Evolutionary conservation across 2,329 filamentous ascomycete genomes (phyloP), one percentile per base, ranked within the genome.

Genomic region (Botrytis medusae): DNA sequence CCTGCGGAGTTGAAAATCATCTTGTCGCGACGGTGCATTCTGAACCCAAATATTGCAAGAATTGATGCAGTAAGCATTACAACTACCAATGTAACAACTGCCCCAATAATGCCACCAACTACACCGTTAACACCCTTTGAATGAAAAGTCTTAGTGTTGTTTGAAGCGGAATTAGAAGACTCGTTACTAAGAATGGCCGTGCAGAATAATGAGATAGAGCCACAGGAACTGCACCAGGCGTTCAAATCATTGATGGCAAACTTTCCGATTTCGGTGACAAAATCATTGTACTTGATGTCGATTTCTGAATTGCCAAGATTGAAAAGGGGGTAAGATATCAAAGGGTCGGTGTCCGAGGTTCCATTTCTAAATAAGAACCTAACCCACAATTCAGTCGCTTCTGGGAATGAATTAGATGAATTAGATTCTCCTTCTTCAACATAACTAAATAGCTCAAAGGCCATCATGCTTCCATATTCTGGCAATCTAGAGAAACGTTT

Each of bases 401-500:
- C 70, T 4, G 44, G 29, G 59, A 73, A 16, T 59, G 76, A 70
- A 69, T 81, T 81, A 42, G 84, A 80, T 29, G 83, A 84, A 60
- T 29, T 9, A 4, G 40, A 46, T n/a, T 48, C 72, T 16, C 40
- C 22, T 68, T 74, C 14, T 61, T 76, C 71, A 70, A 81, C 81
- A 48, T 84, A 81, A 29, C 83, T 84, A 74, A 85, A 85, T 8
- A 90, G 81, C 83, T 97, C 94, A 79, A 96, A 94, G 0, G 88
- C 84, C 86, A 97, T 91, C 59, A 89, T 87, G 1, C 90, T 91
- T 0, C 93, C 94, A 54, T 94, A 93, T 76, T 91, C 86, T 0
- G 92, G 90, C 22, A 89, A 76, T 76, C 80, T 46, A 74, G 79
- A 63, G 79, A 84, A 86, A 29, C 37, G n/a, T 2, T 85, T 79